Evolutionary conservation across 2,329 filamentous ascomycete genomes (phyloP), one percentile per base, ranked within the genome.

Genomic region (Dryadomyces quercivorus): DNA sequence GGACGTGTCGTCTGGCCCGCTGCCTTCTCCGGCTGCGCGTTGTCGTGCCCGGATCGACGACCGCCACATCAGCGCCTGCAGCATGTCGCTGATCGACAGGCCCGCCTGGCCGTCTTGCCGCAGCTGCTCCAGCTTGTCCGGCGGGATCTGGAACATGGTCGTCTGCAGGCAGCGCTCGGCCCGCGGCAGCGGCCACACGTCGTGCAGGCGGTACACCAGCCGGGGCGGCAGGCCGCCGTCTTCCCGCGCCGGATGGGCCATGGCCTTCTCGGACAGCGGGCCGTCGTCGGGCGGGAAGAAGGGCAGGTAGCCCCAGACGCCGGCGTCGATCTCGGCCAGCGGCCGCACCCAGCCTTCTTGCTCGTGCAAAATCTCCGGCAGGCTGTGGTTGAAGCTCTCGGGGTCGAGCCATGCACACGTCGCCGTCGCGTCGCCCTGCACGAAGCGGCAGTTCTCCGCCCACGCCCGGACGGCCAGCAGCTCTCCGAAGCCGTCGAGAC

Each of bases 361-460:
- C 15, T 43, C 5, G 51, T 53, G 44, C 7, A 53, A 6, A 15
- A 48, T 48, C 15, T 48, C 51, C 3, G 51, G 51, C 18, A 53
- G 44, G 16, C 31, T 46, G 51, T 53, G 51, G 51, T 53, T 53
- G 51, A 36, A 38, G 45, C 51, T 53, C 43, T 53, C 51, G 26
- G 51, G 51, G 18, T 53, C 34, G n/a, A 26, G n/a, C 51, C 51
- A 53, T 34, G 13, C 20, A n/a, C 44, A 47, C 10, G 20, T 31
- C 5, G 51, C 43, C 8, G 51, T 5, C 7, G 4, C 7, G 36
- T 42, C 44, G 34, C 51, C 44, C 44, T 53, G 51, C 12, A 53
- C 13, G 18, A 16, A 53, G 7, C 51, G 51, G 15, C 51, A 53
- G 44, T 48, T 48, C 16, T 53, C 51, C 6, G 51, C 51, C 51